A percentile compares a stretch with the other conserved stretches of the same genome.
phyloP scores from a whole-genome alignment of 176 grass and related monocot species.

The Juncus inflexus region DNA sequence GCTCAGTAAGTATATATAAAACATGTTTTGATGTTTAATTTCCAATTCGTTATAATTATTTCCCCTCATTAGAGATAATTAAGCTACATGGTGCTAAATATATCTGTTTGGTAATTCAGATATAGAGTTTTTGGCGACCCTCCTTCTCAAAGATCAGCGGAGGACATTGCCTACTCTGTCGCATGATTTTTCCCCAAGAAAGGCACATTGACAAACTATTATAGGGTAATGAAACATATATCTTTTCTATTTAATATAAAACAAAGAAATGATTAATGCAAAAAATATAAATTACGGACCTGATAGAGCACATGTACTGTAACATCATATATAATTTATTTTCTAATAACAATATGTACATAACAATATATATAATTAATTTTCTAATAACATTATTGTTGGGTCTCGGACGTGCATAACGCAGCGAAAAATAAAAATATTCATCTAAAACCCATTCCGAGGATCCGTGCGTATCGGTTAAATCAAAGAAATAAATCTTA shows the following conservation, averaged over 20 bases:
- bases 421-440: no score
- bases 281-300: no score
- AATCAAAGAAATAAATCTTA: no score
- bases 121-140: constrained; percentile 94
- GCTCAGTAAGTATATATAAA: constrained; percentile 60
- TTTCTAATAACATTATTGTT: no score
- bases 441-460: no score
- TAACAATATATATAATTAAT: no score
- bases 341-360: no score
- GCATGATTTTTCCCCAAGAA: constrained; percentile 81
- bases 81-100: background rate
- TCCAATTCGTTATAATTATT: background rate
- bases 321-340: no score
- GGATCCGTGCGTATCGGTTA: no score
- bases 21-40: background rate
- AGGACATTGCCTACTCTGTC: constrained; percentile 77
- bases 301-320: no score
- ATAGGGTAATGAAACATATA: constrained; percentile 53
- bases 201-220: constrained; percentile 81
- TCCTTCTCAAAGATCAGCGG: constrained; percentile 77
- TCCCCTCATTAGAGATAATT: background rate
- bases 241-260: background rate
- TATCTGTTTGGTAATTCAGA: constrained; percentile 34
- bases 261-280: background rate
- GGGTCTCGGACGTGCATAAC: no score